Base-by-base conservation (phyloP, 2,329 filamentous ascomycete species). In the Trichoderma cornu-damae region DNA sequence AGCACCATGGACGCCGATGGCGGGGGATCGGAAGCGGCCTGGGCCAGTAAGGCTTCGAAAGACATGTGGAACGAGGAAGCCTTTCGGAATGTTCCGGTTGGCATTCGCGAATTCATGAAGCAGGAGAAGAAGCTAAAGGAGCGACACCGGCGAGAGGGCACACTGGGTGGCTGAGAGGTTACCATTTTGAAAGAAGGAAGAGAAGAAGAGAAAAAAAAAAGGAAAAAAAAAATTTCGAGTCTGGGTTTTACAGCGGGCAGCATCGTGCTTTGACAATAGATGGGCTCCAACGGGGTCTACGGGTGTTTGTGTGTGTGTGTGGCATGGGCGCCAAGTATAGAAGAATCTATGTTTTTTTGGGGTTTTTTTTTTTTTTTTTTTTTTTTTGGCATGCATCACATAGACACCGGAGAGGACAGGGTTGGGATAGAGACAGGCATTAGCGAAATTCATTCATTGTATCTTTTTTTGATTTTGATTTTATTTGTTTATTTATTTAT, bases 61-160 rank as follows among this genome's bases (percentile, higher is more conserved):
- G 79, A 85, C 60, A 69, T 79, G 48, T 82, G 77, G 77, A 78
- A 83, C 55, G 84, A 85, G 2, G 85, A 89, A 49, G 69, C 96
- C 34, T 95, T 96, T 66, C 82, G 83, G 49, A 84, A 83, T 63
- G 85, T 99, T 52, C 93, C 94, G 0, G 89, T 97, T 8, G 94
- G 93, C 0, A 96, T 99, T 63, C 79, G 90, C 61, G 93, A 96
- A 71, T 99, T 99, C 67, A 97, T 99, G 93, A 90, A 88, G 77
- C 91, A 87, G 60, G 94, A 99, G 77, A 97, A 97, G 80, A 87
- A 79, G 70, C 72, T 99, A 60, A 93, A 90, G 72, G 79, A 89
- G 71, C 87, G 84, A 71, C 89, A 92, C 69, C 71, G 75, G 65
- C 73, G 77, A 51, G 83, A 85, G 56, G 76, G 79, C 7, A 52